These are phyloP conservation scores for Ganoderma leucocontextum DNA, from an alignment of 1,284 basidiomycete genomes.

Conservation along the genomic window DNA sequence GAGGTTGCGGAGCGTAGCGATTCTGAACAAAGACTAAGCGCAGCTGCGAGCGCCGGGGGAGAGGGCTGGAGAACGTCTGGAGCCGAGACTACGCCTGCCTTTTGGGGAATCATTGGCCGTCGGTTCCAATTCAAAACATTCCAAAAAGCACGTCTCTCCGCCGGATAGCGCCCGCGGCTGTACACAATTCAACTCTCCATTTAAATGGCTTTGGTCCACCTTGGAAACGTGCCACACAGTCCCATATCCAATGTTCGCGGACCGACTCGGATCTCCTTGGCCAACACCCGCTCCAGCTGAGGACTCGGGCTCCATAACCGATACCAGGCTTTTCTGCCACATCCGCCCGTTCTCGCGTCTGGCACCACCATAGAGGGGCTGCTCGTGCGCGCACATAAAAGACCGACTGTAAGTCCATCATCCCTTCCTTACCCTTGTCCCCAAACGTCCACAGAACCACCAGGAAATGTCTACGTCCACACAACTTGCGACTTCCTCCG, in stretches of 20 bases:
- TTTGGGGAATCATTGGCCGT: too few relatives aligned
- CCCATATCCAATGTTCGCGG: too few relatives aligned
- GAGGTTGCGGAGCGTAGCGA: too few relatives aligned
- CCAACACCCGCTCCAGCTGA: background rate
- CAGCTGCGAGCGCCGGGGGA: too few relatives aligned
- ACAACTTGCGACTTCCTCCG: constrained; percentile 2
- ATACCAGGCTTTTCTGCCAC: background rate
- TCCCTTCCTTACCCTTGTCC: background rate
- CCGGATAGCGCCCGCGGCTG: too few relatives aligned
- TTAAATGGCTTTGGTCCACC: too few relatives aligned
- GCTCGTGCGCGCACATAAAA: background rate
- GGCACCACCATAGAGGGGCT: background rate
- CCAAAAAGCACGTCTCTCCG: background rate
- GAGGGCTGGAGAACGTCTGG: too few relatives aligned
- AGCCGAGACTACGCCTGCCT: too few relatives aligned
- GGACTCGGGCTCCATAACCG: background rate
- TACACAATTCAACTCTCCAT: too few relatives aligned
- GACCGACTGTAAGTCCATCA: background rate
- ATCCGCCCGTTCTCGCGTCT: background rate
- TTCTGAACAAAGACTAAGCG: too few relatives aligned
- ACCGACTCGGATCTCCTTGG: background rate
- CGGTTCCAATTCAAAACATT: too few relatives aligned
- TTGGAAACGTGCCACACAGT: too few relatives aligned
- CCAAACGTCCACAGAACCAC: background rate
- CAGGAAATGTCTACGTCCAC: background rate